These are phyloP conservation scores for Colletotrichum endophyticum DNA, from an alignment of 2,329 filamentous ascomycete species.

Conservation along the genomic window DNA sequence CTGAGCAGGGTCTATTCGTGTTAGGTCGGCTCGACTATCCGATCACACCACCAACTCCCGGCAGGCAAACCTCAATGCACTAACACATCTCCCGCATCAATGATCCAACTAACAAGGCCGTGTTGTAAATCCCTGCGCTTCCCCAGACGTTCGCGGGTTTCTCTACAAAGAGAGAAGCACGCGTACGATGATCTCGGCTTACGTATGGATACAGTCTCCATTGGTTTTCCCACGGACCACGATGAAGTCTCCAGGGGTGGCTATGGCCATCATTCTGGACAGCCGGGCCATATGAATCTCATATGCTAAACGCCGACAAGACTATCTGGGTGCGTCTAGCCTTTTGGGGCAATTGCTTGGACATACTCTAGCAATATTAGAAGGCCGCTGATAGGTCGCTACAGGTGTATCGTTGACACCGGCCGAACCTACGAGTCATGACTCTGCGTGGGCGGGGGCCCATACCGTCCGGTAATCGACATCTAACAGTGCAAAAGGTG, in stretches of 20 bases:
- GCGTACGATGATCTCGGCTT: not conserved
- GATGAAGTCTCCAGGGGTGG: not conserved
- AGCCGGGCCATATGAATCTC: not conserved
- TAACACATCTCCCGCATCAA: not conserved
- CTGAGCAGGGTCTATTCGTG: not conserved
- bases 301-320: not conserved
- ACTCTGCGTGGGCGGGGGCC: not conserved
- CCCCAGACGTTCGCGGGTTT: not conserved
- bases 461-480: not conserved
- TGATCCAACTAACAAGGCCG: not conserved
- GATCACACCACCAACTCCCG: not conserved
- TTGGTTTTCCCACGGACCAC: not conserved
- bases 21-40: not conserved
- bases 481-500: not conserved
- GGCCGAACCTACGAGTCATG: constrained; percentile 1
- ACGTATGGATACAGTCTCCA: no score
- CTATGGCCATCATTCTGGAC: not conserved
- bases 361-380: not conserved
- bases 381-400: not conserved
- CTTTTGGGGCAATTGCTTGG: not conserved
- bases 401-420: not conserved
- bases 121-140: not conserved
- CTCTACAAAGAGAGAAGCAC: not conserved
- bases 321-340: not conserved
- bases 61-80: not conserved